Evolutionary conservation across 345 rosid species (phyloP).

Genomic region (Gossypium stocksii): DNA sequence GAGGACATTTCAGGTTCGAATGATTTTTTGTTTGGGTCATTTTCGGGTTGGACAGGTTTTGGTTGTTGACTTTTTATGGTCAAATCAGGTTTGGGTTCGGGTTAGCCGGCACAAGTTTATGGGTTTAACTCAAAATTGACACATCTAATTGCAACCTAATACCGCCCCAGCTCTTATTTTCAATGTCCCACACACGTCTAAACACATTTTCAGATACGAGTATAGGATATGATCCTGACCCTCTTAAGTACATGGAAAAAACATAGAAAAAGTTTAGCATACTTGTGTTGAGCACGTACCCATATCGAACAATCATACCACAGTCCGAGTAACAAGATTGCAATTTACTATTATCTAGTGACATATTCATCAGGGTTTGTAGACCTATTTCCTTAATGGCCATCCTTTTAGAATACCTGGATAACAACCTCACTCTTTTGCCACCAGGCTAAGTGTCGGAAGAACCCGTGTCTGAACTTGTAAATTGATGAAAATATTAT

Average conservation of each 20-base stretch:
- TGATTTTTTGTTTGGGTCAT: too few species aligned
- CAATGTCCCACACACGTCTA: not conserved
- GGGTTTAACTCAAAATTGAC: too few species aligned
- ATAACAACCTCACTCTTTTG: not conserved
- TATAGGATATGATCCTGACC: not conserved
- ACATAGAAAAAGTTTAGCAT: too few species aligned
- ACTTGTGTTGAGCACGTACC: too few species aligned
- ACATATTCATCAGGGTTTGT: not conserved
- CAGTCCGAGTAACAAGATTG: too few species aligned
- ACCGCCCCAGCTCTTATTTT: not conserved
- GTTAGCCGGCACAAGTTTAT: too few species aligned
- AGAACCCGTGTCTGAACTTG: not conserved
- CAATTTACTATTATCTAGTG: not conserved
- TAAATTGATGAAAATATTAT: not conserved
- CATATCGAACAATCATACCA: too few species aligned
- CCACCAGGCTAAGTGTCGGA: not conserved
- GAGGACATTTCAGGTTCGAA: too few species aligned
- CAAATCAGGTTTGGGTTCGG: too few species aligned
- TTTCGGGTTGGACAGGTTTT: too few species aligned
- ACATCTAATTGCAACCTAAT: not conserved
- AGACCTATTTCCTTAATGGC: not conserved
- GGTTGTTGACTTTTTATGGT: too few species aligned
- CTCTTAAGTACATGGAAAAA: not conserved
- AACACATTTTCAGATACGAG: not conserved
- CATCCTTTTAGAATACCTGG: not conserved